Evolutionary conservation across 306 rosid genomes (phyloP).

Genomic region (Abrus pulchellus): DNA sequence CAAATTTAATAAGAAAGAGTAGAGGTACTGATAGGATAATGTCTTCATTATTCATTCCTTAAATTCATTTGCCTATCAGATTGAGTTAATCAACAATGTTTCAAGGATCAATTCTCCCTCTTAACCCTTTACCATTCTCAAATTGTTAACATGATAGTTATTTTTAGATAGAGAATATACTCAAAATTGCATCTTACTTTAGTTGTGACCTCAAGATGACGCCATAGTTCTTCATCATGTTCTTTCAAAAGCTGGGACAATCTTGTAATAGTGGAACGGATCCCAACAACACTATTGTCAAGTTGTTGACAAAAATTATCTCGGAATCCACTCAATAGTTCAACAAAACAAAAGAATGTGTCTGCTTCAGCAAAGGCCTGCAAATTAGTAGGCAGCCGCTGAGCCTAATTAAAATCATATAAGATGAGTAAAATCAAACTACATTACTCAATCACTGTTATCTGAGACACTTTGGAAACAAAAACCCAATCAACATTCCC

Average conservation of each 20-base stretch:
- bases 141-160: slow-evolving; percentile 26
- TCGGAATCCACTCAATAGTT: slow-evolving; percentile 88
- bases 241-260: slow-evolving; percentile 91
- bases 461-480: slow-evolving; percentile 2
- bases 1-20: slow-evolving; percentile 22
- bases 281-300: slow-evolving; percentile 95
- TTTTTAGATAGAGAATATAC: slow-evolving; percentile 19
- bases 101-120: slow-evolving; percentile 25
- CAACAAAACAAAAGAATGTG: slow-evolving; percentile 98
- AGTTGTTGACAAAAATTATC: slow-evolving; percentile 97
- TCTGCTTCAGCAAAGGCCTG: slow-evolving; percentile 94
- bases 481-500: slow-evolving; percentile 29
- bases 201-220: slow-evolving; percentile 96
- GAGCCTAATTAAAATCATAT: slow-evolving; percentile 27
- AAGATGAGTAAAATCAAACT: slow-evolving; percentile 14
- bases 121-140: slow-evolving; percentile 9
- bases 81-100: slow-evolving; percentile 25
- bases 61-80: slow-evolving; percentile 28
- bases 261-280: slow-evolving; percentile 87
- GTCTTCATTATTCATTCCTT: slow-evolving; percentile 9
- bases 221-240: slow-evolving; percentile 98
- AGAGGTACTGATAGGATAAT: neutral
- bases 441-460: slow-evolving; percentile 21
- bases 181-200: slow-evolving; percentile 63
- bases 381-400: slow-evolving; percentile 50